Evolutionary conservation across 176 grass and related monocot genomes (phyloP).

Genomic region (Leersia perrieri): DNA sequence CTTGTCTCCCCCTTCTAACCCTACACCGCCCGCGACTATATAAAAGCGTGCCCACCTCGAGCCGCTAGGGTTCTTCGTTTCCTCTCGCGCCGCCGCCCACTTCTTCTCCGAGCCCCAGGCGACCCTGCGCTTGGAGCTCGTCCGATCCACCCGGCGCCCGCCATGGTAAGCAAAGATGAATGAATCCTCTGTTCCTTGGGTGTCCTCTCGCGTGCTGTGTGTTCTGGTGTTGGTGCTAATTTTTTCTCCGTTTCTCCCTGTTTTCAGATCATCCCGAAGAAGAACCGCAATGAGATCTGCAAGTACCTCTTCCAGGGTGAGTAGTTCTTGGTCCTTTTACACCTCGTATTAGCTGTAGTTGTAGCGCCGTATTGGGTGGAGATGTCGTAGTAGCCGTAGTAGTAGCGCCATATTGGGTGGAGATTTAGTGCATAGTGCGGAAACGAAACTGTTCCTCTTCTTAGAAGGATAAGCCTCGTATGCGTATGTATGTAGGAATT

Average conservation of each 20-base stretch:
- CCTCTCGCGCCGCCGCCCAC: conserved; percentile 29
- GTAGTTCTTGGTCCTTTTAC: neutral
- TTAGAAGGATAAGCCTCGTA: neutral
- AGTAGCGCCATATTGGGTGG: neutral
- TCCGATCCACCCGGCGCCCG: neutral
- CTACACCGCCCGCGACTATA: conserved; percentile 30
- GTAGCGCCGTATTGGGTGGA: neutral
- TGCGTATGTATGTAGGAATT: neutral
- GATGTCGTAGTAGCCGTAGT: neutral
- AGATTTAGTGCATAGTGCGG: neutral
- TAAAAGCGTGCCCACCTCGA: conserved; percentile 20
- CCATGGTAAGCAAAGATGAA: conserved; percentile 47
- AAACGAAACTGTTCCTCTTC: neutral
- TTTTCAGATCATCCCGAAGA: conserved; percentile 93
- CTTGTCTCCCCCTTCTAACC: conserved; percentile 32
- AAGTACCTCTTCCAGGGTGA: conserved; percentile 97
- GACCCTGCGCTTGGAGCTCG: conserved; percentile 24
- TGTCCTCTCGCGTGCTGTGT: neutral
- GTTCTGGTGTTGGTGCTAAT: neutral
- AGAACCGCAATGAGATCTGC: conserved; percentile 97
- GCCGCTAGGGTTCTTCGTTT: conserved; percentile 46
- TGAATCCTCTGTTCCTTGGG: neutral
- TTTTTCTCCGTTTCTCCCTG: neutral
- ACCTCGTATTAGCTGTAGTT: neutral
- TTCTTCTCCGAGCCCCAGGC: neutral